Evolutionary conservation across 345 rosid genomes (phyloP), one percentile per base, ranked within the genome.

Genomic region (Rhodamnia argentea): DNA sequence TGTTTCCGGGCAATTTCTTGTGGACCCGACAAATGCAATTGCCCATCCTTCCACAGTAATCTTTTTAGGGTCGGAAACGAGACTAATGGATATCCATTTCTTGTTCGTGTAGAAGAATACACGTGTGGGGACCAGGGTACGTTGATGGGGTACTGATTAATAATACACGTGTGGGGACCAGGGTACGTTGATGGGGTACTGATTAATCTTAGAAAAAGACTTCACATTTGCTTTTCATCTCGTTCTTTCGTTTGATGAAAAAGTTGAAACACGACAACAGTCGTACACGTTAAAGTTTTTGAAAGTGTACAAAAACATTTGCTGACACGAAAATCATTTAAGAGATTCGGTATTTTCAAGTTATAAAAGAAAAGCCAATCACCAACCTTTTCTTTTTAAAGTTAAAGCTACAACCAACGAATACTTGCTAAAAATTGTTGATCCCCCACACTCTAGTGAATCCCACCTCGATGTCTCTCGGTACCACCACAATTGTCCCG

Each of bases 381-480:
- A 10, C 5, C 0, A 22, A 29, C 5, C 40, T 62, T 15, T 64
- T 64, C 23, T 3, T 64, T 62, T 64, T 10, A 15, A 16, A 16
- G 23, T 64, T 6, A 29, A 29, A 29, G 32, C 4, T 62, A 62
- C 55, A 5, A 53, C 22, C 55, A 15, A 15, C 3, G 55, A 53
- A 53, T 53, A 16, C 55, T 53, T 1, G 55, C 15, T 53, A 53
- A 53, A 6, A 54, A 18, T 18, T 16, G 74, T 4, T 4, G 0
- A 60, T 60, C 2, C 22, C 64, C 32, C 5, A 5, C 7, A 5
- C 13, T 13, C 32, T 2, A 1, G 14, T 1, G 18, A 3, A 22
- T 7, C 23, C 42, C 1, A 29, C 9, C 37, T 9, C 3, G 32
- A 62, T 29, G 42, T 29, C 22, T 29, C 5, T 5, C 0, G 9